Evolutionary conservation across 441 rosid species (phyloP).

Genomic region (Manihot esculenta): DNA sequence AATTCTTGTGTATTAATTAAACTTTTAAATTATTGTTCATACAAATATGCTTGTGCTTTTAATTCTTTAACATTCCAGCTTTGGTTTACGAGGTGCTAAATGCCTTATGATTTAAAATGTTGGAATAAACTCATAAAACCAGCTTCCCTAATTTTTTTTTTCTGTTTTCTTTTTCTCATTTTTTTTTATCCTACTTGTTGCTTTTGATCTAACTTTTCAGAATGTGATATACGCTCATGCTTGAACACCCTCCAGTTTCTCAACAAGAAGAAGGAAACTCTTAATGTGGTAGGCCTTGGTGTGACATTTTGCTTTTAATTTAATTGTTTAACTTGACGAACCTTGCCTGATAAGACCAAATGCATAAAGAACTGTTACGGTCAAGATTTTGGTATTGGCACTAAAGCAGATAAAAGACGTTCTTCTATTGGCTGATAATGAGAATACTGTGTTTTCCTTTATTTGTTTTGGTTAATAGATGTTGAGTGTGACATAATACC

Average conservation of each 20-base stretch:
- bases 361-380: not conserved
- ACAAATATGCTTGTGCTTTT: not conserved
- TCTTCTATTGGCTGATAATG: not conserved
- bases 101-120: not conserved
- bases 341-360: not conserved
- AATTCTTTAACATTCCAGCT: constrained; percentile 3
- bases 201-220: constrained; percentile 48
- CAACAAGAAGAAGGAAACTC: constrained; percentile 78
- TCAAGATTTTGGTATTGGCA: constrained; percentile 1
- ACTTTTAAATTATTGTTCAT: not conserved
- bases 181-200: not conserved
- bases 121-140: not conserved
- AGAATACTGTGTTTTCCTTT: not conserved
- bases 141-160: not conserved
- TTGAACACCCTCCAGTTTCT: constrained; percentile 98
- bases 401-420: not conserved
- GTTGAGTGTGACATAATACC: not conserved
- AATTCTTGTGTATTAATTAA: constrained; percentile 8
- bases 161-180: constrained; percentile 7
- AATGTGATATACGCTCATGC: constrained; percentile 94
- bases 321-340: constrained; percentile 4
- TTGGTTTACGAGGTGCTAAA: constrained; percentile 12
- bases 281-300: constrained; percentile 66
- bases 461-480: not conserved
- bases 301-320: constrained; percentile 9